Evolutionary conservation across 352 stramenopile genomes (phyloP).

Genomic region (Globisporangium ultimum): DNA sequence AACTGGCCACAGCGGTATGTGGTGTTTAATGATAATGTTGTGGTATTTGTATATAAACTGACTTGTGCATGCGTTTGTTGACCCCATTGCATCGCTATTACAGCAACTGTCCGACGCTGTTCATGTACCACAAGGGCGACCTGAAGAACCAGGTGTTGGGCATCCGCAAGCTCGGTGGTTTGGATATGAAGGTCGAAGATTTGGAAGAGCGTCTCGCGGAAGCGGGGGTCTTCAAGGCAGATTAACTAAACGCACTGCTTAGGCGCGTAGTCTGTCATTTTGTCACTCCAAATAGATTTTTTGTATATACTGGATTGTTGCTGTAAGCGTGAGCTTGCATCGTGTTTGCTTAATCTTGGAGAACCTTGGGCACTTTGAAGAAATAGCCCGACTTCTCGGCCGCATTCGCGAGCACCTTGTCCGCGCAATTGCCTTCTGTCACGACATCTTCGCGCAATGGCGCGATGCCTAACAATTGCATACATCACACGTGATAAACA

Average conservation of each 20-base stretch:
- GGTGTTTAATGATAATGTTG: neutral
- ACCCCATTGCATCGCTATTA: no score
- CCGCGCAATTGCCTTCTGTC: constrained; percentile 65
- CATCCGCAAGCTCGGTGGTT: constrained; percentile 85
- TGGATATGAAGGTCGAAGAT: constrained; percentile 87
- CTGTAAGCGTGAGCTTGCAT: neutral
- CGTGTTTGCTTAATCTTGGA: constrained; percentile 61
- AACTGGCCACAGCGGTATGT: constrained; percentile 84
- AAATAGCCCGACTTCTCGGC: constrained; percentile 74
- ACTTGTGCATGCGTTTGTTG: constrained; percentile 1
- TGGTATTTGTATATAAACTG: no score
- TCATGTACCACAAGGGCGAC: constrained; percentile 90
- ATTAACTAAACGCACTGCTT: constrained; percentile 12
- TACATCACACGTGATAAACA: neutral
- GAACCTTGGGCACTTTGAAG: constrained; percentile 86
- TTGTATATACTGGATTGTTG: no score
- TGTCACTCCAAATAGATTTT: constrained; percentile 12
- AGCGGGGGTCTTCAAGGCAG: constrained; percentile 60
- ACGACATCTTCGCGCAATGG: constrained; percentile 74
- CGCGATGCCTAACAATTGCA: constrained; percentile 21
- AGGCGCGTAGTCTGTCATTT: neutral
- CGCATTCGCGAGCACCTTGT: constrained; percentile 78
- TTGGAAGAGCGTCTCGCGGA: constrained; percentile 87
- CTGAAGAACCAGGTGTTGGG: constrained; percentile 89
- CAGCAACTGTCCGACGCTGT: constrained; percentile 90